Evolutionary conservation across 1,139 yeast species (phyloP), one percentile per base, ranked within the genome.

Genomic region (Blastobotrys petasosporus): DNA sequence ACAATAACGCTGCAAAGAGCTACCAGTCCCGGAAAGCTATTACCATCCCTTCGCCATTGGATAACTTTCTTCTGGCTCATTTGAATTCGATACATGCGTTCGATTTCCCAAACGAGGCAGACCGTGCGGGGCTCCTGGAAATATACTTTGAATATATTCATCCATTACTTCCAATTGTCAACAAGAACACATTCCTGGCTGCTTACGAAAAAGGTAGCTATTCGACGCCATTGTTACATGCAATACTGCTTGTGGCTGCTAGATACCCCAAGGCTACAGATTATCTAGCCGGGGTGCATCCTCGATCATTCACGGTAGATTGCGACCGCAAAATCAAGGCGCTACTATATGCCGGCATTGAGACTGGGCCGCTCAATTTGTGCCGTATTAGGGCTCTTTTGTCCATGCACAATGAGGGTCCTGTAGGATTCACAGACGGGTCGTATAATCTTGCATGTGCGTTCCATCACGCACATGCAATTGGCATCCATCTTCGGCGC

Each of bases 111-210:
- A 70, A 73, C 32, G 66, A 67, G 37, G 73, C 70, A 20, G 66
- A 79, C 28, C 71, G 80, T 38, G 68, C 71, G 50, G 77, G 72
- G 54, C 66, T 78, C 53, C 69, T 81, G 36, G 66, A 76, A 40
- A 67, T 74, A 32, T 82, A 71, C 59, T 82, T 82, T 53, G 75
- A 73, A 48, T 74, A 74, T 49, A 76, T 79, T 32, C 80, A 79
- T 44, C 81, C 82, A 1, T 60, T 77, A 39, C 74, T 77, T 69
- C 87, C 87, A 0, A 74, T 80, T 7, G 69, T 81, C 33, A 75
- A 80, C 32, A 46, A 49, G 25, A 39, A 29, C 5, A 39, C 33
- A 2, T 50, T 52, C 41, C 39, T 40, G n/a, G 32, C 31, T 7
- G 37, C 36, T 15, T 48, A 47, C 32, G 41, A 39, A 3, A 37